Evolutionary conservation across 495 filamentous ascomycete species (phyloP).

Genomic region (Lasiosphaeria hispida): DNA sequence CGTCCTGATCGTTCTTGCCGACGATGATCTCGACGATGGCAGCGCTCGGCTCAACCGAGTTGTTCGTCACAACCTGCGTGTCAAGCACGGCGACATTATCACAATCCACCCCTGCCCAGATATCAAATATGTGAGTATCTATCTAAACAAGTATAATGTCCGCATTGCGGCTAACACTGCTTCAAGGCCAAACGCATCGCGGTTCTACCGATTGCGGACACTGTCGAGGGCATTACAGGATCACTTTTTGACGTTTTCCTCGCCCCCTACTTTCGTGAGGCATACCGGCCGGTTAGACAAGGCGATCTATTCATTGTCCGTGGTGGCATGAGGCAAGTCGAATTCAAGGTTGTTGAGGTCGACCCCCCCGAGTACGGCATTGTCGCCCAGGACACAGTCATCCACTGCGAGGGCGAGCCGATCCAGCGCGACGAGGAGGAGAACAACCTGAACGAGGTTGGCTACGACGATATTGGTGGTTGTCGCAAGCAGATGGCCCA

Average conservation of each 20-base stretch:
- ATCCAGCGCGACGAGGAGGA: slow-evolving; percentile 99
- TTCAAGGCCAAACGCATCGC: slow-evolving; percentile 94
- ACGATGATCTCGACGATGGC: slow-evolving; percentile 97
- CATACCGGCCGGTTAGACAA: slow-evolving; percentile 93
- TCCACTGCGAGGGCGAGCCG: slow-evolving; percentile 97
- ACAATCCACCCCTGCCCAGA: slow-evolving; percentile 99
- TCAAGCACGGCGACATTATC: slow-evolving; percentile 96
- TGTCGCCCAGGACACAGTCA: slow-evolving; percentile 96
- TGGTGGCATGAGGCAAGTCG: slow-evolving; percentile 97
- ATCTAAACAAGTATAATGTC: no score
- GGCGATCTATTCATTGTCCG: slow-evolving; percentile 96
- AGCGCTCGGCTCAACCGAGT: slow-evolving; percentile 96
- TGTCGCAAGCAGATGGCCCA: slow-evolving; percentile 99
- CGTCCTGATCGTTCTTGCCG: slow-evolving; percentile 92
- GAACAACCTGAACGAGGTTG: slow-evolving; percentile 97
- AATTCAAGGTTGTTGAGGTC: slow-evolving; percentile 99
- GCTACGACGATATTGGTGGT: slow-evolving; percentile 98
- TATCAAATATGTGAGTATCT: slow-evolving; percentile 90
- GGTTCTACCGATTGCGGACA: slow-evolving; percentile 96
- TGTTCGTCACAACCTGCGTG: slow-evolving; percentile 94
- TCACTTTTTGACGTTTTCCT: slow-evolving; percentile 99
- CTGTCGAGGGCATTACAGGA: slow-evolving; percentile 93
- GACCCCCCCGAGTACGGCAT: slow-evolving; percentile 98
- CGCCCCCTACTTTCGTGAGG: slow-evolving; percentile 98
- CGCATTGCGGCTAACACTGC: not conserved